Evolutionary conservation across 208 protist species (phyloP).

Genomic region (Acanthamoeba triangularis): DNA sequence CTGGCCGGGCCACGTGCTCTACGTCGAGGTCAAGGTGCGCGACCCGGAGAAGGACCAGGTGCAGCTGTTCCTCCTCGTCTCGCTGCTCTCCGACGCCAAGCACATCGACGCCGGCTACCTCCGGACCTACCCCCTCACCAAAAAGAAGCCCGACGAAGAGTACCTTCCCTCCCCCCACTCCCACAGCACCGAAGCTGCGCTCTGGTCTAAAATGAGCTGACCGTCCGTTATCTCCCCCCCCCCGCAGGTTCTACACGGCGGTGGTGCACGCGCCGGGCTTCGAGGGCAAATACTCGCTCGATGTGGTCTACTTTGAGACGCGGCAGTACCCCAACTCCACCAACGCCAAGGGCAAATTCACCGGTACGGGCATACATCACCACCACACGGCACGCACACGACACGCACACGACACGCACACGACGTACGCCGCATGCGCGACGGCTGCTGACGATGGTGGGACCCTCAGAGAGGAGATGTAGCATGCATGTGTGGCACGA

Average conservation of each 20-base stretch:
- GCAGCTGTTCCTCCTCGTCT: conserved; percentile 26
- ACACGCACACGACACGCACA: not conserved
- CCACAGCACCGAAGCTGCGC: too few relatives aligned
- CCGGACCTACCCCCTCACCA: not conserved
- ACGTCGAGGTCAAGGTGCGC: conserved; percentile 33
- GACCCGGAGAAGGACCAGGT: conserved; percentile 13
- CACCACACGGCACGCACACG: not conserved
- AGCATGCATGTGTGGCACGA: conserved; percentile 33
- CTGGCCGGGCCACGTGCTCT: conserved; percentile 30
- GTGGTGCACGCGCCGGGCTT: conserved; percentile 23
- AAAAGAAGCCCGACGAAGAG: conserved; percentile 3
- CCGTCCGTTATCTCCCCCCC: too few relatives aligned
- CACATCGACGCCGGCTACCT: conserved; percentile 29
- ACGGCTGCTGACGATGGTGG: not conserved
- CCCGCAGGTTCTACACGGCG: not conserved
- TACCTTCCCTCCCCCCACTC: not conserved
- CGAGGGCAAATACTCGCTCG: not conserved
- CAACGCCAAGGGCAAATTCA: not conserved
- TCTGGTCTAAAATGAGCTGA: not conserved
- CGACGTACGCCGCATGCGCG: not conserved
- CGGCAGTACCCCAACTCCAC: not conserved
- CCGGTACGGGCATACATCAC: not conserved
- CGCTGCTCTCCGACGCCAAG: conserved; percentile 1
- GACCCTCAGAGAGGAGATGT: not conserved
- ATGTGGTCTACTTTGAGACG: conserved; percentile 9